Conservation (phyloP, 495 filamentous ascomycete species). For the Xylaria longipes region DNA sequence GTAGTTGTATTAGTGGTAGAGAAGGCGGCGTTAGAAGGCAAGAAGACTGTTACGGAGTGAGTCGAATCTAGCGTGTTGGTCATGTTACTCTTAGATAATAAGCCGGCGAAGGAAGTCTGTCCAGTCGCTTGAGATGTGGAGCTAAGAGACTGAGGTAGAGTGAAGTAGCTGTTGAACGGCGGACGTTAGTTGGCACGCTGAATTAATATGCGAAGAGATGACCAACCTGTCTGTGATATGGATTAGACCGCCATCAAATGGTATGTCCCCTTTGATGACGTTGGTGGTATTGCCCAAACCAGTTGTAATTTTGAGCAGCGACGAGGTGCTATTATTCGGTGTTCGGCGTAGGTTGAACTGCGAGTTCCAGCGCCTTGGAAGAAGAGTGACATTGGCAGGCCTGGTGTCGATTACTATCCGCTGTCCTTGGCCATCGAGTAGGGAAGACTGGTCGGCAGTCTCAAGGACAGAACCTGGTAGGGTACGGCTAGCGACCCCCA, state of each 20-base stretch:
- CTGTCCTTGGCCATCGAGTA: constrained; percentile 20
- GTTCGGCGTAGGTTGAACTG: neutral
- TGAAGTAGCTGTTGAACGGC: neutral
- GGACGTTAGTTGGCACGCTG: too few species aligned
- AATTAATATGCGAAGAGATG: too few species aligned
- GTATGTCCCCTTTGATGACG: neutral
- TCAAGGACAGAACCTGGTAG: constrained; percentile 21
- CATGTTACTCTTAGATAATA: constrained; percentile 49
- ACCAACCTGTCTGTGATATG: neutral
- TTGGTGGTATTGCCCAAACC: neutral
- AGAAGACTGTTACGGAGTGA: constrained; percentile 36
- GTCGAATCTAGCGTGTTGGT: constrained; percentile 46
- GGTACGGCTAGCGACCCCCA: constrained; percentile 20
- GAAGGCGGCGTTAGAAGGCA: constrained; percentile 35
- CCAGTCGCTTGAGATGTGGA: constrained; percentile 7
- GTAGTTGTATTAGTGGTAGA: constrained; percentile 24
- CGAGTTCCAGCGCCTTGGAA: neutral
- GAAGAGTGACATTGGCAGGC: constrained; percentile 22
- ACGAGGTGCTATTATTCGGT: neutral
- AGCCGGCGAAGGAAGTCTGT: constrained; percentile 31
- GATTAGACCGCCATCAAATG: neutral
- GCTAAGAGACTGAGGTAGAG: neutral
- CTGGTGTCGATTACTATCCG: constrained; percentile 26
- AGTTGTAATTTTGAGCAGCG: neutral
- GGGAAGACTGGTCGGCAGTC: constrained; percentile 19